phyloP scores from a whole-genome alignment of 768 basidiomycete genomes.

The Pleurotus tuoliensis region DNA sequence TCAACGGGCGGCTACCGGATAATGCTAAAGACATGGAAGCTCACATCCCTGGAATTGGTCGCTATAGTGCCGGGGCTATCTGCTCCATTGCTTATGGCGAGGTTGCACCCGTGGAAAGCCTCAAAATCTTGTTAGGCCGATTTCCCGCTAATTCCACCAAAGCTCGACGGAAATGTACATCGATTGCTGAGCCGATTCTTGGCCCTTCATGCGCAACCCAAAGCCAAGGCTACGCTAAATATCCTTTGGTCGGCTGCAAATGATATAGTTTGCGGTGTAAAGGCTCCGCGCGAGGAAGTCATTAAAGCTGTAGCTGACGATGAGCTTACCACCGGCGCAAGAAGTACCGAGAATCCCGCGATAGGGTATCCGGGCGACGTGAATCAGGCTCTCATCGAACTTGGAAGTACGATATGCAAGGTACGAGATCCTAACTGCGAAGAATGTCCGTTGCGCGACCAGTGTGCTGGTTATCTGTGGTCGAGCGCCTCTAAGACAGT shows the following conservation, averaged over 20 bases:
- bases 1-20: conserved; percentile 68
- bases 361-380: conserved; percentile 69
- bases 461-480: conserved; percentile 61
- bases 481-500: conserved; percentile 1
- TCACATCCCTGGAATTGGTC: conserved; percentile 81
- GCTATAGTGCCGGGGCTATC: conserved; percentile 84
- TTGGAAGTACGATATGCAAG: conserved; percentile 92
- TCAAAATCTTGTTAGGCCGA: conserved; percentile 3
- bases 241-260: conserved; percentile 80
- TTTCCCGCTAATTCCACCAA: conserved; percentile 8
- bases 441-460: conserved; percentile 63
- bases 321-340: conserved; percentile 5
- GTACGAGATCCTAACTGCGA: conserved; percentile 74
- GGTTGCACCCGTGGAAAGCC: conserved; percentile 76
- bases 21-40: conserved; percentile 80
- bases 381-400: conserved; percentile 92
- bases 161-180: conserved; percentile 91
- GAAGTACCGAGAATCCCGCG: conserved; percentile 12
- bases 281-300: not conserved
- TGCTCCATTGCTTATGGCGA: conserved; percentile 88
- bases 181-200: conserved; percentile 81
- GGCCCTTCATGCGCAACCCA: conserved; percentile 78
- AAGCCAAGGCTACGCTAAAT: conserved; percentile 73
- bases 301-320: conserved; percentile 12
- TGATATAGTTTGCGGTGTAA: conserved; percentile 52